These are phyloP conservation scores for Termitomyces titanicus DNA, from an alignment of 768 basidiomycete genomes.

Conservation along the genomic window DNA sequence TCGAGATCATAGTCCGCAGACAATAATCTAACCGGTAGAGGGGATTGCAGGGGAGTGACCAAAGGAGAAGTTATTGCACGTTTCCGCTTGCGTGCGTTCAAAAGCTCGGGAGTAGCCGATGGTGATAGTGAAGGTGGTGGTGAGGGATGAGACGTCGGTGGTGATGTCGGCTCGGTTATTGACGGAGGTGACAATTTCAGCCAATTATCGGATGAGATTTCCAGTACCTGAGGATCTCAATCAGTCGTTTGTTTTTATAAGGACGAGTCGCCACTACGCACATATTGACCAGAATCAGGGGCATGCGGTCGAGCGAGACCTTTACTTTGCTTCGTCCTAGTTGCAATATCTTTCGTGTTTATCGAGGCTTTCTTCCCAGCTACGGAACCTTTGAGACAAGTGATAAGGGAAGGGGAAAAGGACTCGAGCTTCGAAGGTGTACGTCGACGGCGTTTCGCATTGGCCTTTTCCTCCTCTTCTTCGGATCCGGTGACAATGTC, in stretches of 20 bases:
- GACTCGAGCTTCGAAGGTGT: neutral
- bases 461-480: neutral
- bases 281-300: neutral
- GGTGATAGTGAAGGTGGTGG: neutral
- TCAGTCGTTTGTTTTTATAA: neutral
- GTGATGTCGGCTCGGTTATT: neutral
- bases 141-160: neutral
- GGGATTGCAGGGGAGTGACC: neutral
- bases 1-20: neutral
- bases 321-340: neutral
- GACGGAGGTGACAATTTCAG: slow-evolving; percentile 1
- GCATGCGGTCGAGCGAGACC: neutral
- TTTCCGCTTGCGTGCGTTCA: neutral
- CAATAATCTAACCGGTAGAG: neutral
- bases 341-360: neutral
- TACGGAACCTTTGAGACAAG: neutral
- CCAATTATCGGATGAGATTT: neutral
- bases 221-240: neutral
- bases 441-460: neutral
- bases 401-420: neutral
- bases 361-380: neutral
- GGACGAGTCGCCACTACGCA: neutral
- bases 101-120: neutral
- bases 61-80: neutral
- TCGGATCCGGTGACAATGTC: neutral